A percentile compares a stretch with the other conserved stretches of the same genome.
phyloP scores from a whole-genome alignment of 2,329 filamentous ascomycete species.

The Ceratocystis diversiconidia region DNA sequence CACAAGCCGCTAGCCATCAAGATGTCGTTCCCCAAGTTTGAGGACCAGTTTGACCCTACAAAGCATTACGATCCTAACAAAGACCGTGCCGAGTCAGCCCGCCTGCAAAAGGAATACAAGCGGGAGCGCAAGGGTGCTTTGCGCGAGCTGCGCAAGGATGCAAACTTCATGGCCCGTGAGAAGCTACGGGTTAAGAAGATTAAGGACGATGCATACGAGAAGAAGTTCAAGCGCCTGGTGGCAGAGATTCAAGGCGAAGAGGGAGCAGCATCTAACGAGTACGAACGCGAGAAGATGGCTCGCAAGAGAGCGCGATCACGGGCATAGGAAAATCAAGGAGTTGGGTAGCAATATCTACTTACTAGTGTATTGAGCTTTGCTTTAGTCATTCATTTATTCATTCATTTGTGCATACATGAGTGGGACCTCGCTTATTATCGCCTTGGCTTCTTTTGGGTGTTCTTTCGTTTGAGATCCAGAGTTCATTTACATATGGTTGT shows the following conservation, averaged over 20 bases:
- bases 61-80: constrained; percentile 95
- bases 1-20: constrained; percentile 83
- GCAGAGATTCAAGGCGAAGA: constrained; percentile 94
- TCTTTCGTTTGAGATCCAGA: neutral
- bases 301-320: constrained; percentile 49
- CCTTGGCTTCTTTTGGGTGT: neutral
- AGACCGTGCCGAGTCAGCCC: constrained; percentile 71
- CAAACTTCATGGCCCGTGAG: constrained; percentile 83
- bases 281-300: constrained; percentile 70
- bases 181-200: constrained; percentile 85
- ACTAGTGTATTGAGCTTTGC: neutral
- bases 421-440: neutral
- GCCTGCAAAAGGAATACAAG: constrained; percentile 83
- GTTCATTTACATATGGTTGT: neutral
- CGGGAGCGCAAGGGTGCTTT: constrained; percentile 88
- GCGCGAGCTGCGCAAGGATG: constrained; percentile 87
- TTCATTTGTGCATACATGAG: neutral
- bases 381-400: neutral
- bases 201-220: constrained; percentile 84
- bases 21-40: constrained; percentile 81
- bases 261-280: constrained; percentile 70
- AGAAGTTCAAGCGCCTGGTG: constrained; percentile 83
- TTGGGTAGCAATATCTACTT: neutral
- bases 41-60: constrained; percentile 84
- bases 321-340: constrained; percentile 9